Evolutionary conservation across 345 rosid species (phyloP), one percentile per base, ranked within the genome.

Genomic region (Acer negundo): DNA sequence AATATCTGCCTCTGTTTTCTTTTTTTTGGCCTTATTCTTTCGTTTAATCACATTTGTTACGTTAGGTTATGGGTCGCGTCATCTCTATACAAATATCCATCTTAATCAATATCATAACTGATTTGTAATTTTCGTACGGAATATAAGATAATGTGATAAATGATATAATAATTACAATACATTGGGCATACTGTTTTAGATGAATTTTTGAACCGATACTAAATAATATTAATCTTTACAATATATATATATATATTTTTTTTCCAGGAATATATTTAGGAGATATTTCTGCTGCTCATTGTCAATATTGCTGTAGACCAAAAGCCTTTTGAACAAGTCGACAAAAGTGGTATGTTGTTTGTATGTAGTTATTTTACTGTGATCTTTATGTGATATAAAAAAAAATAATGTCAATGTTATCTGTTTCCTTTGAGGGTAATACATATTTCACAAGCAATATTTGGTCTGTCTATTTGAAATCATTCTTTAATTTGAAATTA

Each of bases 11-110:
- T 40, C 56, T 46, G 42, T 64, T 62, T 55, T 72, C 17, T 28
- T 5, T 80, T 68, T 77, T 62, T 70, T 58, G 70, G 77, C 68
- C 73, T 68, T 42, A 42, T 62, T 38, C 66, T 24, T 77, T 31
- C 72, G 67, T 74, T 68, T 74, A 65, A 38, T 61, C 81, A 65
- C 82, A 67, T 80, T 77, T 74, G 20, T 56, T 62, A 4, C 1
- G 6, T n/a, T 55, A 58, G 82, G 69, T 51, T 73, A 68, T 47
- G 44, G 62, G 58, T 59, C 63, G 64, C 49, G 44, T 10, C 70
- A 15, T 47, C 53, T 28, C 40, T 35, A 4, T 12, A 0, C 4
- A 35, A 35, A 35, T 35, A 35, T 35, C 38, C 38, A 35, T 49
- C 5, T 10, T 47, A 12, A 49, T 2, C 10, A 3, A 49, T 12